Evolutionary conservation across 2,329 filamentous ascomycete species (phyloP), one percentile per base, ranked within the genome.

Genomic region (Phyllosticta citriasiana): DNA sequence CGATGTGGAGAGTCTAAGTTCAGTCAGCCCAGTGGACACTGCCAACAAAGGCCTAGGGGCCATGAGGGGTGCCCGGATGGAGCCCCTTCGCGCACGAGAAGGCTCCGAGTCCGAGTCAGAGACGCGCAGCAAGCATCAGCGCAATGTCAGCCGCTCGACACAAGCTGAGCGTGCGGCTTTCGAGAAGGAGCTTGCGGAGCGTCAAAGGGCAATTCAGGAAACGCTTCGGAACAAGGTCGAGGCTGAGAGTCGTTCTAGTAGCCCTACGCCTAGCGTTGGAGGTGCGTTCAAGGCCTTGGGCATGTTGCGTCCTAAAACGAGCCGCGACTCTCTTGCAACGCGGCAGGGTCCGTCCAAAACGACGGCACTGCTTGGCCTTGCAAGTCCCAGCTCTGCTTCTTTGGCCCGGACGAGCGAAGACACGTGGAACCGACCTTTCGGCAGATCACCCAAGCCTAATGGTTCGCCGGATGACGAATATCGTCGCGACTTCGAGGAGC

Each of bases 181-280:
- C 68, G 85, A 87, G 19, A 84, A 81, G 58, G 87, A 91, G 67
- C 80, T 92, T 50, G 88, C 87, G 2, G 82, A 86, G 65, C 84
- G 88, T 16, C 84, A 88, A 60, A 83, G 83, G 30, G 82, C 86
- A 1, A 87, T 92, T 7, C 85, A 89, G 57, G 88, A 92, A 71
- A 87, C 84, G 65, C 76, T 92, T 53, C 88, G 84, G 7, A 87
- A 83, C 0, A 87, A 86, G 64, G 84, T 84, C 0, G 86, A 88
- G 66, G 80, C 81, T 2, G 85, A 89, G 55, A 78, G 71, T 50
- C 69, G 74, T 9, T 76, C 74, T 4, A 72, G 71, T 7, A 75
- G 72, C 58, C 73, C 73, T 27, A 69, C 69, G 40, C 69, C 72
- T 55, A 59, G 60, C 30, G 60, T 65, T 51, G 66, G 68, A 27